A percentile compares a stretch with the other conserved stretches of the same genome.
These are phyloP conservation scores for Plantago coronopus DNA, from an alignment of 305 asterid species.

Conservation along the genomic window DNA sequence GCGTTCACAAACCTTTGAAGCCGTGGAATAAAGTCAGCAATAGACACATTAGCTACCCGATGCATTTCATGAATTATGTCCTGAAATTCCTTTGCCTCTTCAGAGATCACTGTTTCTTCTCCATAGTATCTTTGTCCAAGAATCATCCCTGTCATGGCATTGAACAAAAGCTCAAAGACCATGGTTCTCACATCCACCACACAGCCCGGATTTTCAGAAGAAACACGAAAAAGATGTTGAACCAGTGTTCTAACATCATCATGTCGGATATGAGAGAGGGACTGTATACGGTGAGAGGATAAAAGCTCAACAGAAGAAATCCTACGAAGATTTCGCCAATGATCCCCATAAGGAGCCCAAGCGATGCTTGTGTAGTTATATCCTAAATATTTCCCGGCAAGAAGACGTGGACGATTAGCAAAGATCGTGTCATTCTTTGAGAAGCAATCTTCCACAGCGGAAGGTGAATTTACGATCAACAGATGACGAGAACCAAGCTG, in stretches of 20 bases:
- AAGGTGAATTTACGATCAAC: conserved; percentile 57
- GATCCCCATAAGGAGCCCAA: conserved; percentile 68
- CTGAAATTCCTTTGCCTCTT: not conserved
- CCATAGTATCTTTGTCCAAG: conserved; percentile 61
- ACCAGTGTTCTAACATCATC: conserved; percentile 49
- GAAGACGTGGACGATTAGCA: conserved; percentile 59
- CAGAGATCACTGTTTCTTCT: not conserved
- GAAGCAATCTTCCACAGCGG: conserved; percentile 68
- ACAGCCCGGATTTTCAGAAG: conserved; percentile 1
- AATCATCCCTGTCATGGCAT: conserved; percentile 70
- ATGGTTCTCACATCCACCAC: conserved; percentile 43
- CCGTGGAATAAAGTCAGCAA: not conserved
- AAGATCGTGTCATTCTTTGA: conserved; percentile 46
- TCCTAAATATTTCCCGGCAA: conserved; percentile 60
- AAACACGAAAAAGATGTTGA: conserved; percentile 19
- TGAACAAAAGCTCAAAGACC: conserved; percentile 56
- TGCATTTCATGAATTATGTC: not conserved
- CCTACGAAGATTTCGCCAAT: conserved; percentile 65
- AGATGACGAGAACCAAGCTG: conserved; percentile 59
- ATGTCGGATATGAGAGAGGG: conserved; percentile 39
- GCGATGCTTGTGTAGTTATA: conserved; percentile 45
- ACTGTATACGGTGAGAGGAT: conserved; percentile 50
- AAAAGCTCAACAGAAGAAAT: conserved; percentile 50
- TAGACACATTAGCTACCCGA: too few relatives aligned
- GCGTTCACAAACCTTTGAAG: not conserved